Percentiles rank a stretch among this genome's conserved stretches.
These are phyloP conservation scores for Colletotrichum lentis DNA, from an alignment of 2,329 filamentous ascomycete genomes.

Conservation along the genomic window DNA sequence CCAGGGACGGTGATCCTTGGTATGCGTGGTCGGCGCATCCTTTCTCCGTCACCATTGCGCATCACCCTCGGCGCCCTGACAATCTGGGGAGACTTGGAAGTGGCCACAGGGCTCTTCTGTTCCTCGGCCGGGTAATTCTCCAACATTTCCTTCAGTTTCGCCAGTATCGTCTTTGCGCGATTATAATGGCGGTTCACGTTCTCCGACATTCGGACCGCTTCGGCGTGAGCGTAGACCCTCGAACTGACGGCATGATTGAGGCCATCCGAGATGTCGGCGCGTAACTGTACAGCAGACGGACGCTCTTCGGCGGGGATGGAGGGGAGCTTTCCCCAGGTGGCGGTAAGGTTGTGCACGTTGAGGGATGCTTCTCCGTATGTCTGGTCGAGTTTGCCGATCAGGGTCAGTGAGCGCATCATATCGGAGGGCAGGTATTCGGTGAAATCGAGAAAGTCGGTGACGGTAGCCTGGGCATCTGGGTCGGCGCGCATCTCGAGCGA, in stretches of 20 bases:
- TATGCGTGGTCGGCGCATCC: constrained; percentile 55
- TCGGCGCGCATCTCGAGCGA: constrained; percentile 64
- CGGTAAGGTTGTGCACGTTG: constrained; percentile 64
- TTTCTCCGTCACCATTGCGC: constrained; percentile 57
- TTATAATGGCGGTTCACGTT: constrained; percentile 70
- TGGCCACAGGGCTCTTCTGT: constrained; percentile 59
- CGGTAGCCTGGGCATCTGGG: constrained; percentile 73
- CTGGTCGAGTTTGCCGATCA: constrained; percentile 71
- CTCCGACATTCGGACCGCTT: constrained; percentile 69
- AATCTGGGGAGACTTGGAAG: constrained; percentile 63
- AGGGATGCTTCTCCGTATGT: constrained; percentile 64
- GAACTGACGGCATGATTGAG: constrained; percentile 63
- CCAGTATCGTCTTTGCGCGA: constrained; percentile 65
- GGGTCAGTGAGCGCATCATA: constrained; percentile 69
- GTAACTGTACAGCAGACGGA: constrained; percentile 59
- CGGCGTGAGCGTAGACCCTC: constrained; percentile 66
- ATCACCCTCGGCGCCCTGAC: constrained; percentile 58
- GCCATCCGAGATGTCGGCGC: constrained; percentile 67
- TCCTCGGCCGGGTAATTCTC: constrained; percentile 67
- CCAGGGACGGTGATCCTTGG: constrained; percentile 72
- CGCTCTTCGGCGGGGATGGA: constrained; percentile 56
- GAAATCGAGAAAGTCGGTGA: constrained; percentile 74
- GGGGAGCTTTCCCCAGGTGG: constrained; percentile 65
- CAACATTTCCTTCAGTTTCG: constrained; percentile 67
- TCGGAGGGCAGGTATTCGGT: constrained; percentile 75